A percentile compares a stretch with the other conserved stretches of the same genome.
phyloP scores from a whole-genome alignment of 2,329 filamentous ascomycete species.

The Colletotrichum cordylinicola region DNA sequence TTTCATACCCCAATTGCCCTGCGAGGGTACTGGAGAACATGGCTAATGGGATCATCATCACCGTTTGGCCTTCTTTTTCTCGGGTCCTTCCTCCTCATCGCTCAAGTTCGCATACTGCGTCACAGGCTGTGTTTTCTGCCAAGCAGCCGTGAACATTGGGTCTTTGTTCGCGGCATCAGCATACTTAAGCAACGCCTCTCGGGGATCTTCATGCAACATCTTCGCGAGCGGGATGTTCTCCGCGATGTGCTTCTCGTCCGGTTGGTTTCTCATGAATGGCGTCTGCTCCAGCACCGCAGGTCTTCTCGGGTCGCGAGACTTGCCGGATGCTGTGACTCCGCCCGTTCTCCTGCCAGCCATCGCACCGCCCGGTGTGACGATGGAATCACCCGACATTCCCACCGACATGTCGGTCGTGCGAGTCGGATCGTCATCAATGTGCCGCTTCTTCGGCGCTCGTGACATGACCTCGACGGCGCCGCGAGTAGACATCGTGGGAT shows the following conservation, averaged over 20 bases:
- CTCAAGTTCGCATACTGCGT: conserved; percentile 90
- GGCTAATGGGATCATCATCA: conserved; percentile 28
- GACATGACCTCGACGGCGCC: conserved; percentile 92
- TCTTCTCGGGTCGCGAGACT: conserved; percentile 77
- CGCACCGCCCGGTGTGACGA: conserved; percentile 72
- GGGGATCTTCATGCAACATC: conserved; percentile 95
- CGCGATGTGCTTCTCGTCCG: conserved; percentile 87
- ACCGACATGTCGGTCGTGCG: conserved; percentile 84
- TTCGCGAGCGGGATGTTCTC: conserved; percentile 87
- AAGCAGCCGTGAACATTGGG: conserved; percentile 92
- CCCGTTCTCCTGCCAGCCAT: conserved; percentile 58
- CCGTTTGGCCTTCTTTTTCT: conserved; percentile 55
- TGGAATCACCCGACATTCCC: conserved; percentile 83
- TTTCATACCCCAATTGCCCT: not conserved
- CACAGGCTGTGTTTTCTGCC: conserved; percentile 89
- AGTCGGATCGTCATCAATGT: conserved; percentile 91
- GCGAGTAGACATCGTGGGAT: conserved; percentile 78
- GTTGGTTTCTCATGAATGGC: conserved; percentile 88
- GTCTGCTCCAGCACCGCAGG: conserved; percentile 87
- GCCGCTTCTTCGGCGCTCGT: conserved; percentile 90
- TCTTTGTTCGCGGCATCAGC: conserved; percentile 92
- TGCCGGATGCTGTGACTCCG: conserved; percentile 80
- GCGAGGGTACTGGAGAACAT: conserved; percentile 18
- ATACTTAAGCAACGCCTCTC: conserved; percentile 94
- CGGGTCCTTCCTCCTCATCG: conserved; percentile 51